Evolutionary conservation across 768 basidiomycete species (phyloP).

Genomic region (Sistotremastrum suecicum): DNA sequence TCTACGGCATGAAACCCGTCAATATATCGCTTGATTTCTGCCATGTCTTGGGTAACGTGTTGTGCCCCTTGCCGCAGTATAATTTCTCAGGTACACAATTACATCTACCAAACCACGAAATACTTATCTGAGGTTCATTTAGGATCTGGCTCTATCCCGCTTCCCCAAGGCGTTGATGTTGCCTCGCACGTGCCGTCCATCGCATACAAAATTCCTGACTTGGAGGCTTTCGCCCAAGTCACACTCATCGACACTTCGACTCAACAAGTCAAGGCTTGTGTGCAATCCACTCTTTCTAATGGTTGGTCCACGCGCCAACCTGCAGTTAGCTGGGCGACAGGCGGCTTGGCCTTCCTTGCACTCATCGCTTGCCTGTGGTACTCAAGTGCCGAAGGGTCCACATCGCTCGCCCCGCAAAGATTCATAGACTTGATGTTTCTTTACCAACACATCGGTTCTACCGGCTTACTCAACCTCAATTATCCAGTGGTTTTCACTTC

Average conservation of each 20-base stretch:
- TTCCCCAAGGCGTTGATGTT: constrained; percentile 48
- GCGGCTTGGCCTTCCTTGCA: constrained; percentile 43
- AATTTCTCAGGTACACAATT: constrained; percentile 58
- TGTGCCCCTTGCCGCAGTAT: constrained; percentile 74
- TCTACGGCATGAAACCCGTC: constrained; percentile 74
- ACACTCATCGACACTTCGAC: constrained; percentile 55
- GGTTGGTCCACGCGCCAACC: constrained; percentile 70
- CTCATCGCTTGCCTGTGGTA: constrained; percentile 39
- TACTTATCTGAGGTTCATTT: constrained; percentile 2
- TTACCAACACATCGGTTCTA: constrained; percentile 72
- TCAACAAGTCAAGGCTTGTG: constrained; percentile 68
- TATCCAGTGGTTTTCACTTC: constrained; percentile 75
- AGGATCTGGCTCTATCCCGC: constrained; percentile 41
- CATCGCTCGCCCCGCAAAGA: constrained; percentile 53
- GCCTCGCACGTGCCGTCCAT: constrained; percentile 52
- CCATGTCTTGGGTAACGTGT: constrained; percentile 53
- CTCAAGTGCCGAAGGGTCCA: constrained; percentile 31
- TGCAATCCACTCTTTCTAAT: constrained; percentile 86
- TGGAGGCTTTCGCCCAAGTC: constrained; percentile 81
- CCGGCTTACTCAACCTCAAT: constrained; percentile 71
- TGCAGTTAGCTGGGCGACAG: constrained; percentile 69
- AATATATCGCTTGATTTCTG: constrained; percentile 87
- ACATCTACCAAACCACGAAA: not conserved
- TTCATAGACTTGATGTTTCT: constrained; percentile 72
- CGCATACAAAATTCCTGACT: constrained; percentile 78